A percentile compares a stretch with the other conserved stretches of the same genome.
These are phyloP conservation scores for Golubevia pallescens DNA, from an alignment of 1,284 basidiomycete species.

Conservation along the genomic window DNA sequence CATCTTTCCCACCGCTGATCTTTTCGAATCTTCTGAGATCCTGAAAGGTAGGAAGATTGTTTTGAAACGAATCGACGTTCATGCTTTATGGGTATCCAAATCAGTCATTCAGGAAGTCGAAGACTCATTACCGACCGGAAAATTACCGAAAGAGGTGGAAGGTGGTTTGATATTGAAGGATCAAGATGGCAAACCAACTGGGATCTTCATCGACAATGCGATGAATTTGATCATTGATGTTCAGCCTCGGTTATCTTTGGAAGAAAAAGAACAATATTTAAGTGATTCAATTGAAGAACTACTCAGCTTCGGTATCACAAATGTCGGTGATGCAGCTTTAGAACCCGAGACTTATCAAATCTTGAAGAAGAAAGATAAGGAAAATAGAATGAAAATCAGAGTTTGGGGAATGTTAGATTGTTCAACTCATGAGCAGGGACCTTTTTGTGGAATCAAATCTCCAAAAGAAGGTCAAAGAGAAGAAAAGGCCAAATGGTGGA, in stretches of 20 bases:
- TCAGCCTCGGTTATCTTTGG: conserved; percentile 60
- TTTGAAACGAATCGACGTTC: conserved; percentile 77
- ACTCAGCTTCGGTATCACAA: conserved; percentile 72
- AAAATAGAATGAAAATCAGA: conserved; percentile 23
- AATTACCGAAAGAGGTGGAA: conserved; percentile 68
- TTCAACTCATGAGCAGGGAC: no score
- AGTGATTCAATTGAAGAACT: conserved; percentile 72
- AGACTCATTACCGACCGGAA: conserved; percentile 66
- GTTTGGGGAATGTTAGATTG: conserved; percentile 13
- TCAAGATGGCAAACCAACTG: conserved; percentile 73
- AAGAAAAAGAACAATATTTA: conserved; percentile 72
- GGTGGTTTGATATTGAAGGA: conserved; percentile 81
- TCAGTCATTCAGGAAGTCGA: conserved; percentile 67
- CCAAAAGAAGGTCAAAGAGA: no score
- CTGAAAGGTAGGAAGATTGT: conserved; percentile 74
- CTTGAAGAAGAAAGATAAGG: conserved; percentile 16
- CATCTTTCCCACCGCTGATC: conserved; percentile 74
- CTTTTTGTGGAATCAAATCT: no score
- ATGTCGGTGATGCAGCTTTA: conserved; percentile 42
- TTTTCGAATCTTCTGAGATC: conserved; percentile 34
- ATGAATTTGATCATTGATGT: conserved; percentile 40
- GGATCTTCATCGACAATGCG: conserved; percentile 66
- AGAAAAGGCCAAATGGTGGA: no score
- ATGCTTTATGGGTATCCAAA: conserved; percentile 82
- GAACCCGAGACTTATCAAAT: conserved; percentile 23